Evolutionary conservation across 495 filamentous ascomycete species (phyloP), one percentile per base, ranked within the genome.

Genomic region (Neurospora sp.): DNA sequence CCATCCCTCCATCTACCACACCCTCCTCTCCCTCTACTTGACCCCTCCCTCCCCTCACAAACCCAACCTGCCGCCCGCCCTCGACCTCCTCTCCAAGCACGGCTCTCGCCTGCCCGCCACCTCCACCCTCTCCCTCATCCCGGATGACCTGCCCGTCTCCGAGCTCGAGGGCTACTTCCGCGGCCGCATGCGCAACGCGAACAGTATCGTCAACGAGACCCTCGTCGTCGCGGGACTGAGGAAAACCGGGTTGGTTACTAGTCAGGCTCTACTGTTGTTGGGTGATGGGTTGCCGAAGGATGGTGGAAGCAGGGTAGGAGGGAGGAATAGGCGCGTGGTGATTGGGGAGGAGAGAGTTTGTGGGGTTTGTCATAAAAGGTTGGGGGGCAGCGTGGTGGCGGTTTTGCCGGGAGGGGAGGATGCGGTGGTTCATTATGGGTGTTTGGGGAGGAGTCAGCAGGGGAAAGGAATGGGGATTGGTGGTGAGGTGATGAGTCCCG

Each of bases 101-200:
- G 96, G 96, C 68, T 93, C 94, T 31, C 91, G 96, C 16, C 88
- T 99, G 31, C 94, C 97, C 0, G 93, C 96, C 4, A 87, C 90
- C 16, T 92, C 92, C 14, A 95, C 94, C 0, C 86, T 99, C 5
- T 88, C 89, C 12, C 84, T 98, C 37, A 93, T 99, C n/a, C 96
- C 96, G 0, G 87, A 92, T 71, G 80, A 87, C 6, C 86, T 98
- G 5, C 90, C 93, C 8, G 86, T 98, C 22, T 83, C 87, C 59
- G 87, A 96, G 45, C 89, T 99, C 4, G 92, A 95, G 77, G 91
- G 89, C 12, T 99, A 99, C 80, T 98, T 99, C 85, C 90, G 90
- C 69, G 93, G 94, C 31, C 89, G 94, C 27, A 97, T 98, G 78
- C 91, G 96, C 40, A 88, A 89, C n/a, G 93, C 93, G 20, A 97